phyloP scores from a whole-genome alignment of 352 stramenopile species.

The Thraustochytrium sp. region DNA sequence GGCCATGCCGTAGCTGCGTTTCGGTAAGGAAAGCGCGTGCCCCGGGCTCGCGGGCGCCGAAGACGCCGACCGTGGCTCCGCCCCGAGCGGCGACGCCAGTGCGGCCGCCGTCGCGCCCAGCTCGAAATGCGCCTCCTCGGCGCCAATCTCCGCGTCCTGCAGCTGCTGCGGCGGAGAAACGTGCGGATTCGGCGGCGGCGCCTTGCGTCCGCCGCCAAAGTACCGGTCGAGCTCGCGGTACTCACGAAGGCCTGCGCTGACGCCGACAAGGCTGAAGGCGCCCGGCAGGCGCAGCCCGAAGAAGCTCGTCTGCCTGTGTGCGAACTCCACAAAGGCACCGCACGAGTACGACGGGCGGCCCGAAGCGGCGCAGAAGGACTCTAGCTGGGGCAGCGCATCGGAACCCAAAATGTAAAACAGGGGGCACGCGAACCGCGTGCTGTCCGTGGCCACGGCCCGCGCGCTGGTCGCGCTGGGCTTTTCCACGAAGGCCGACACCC shows the following conservation, averaged over 20 bases:
- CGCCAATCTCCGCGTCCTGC: too few species aligned
- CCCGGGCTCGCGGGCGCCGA: background rate
- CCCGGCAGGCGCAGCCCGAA: constrained; percentile 40
- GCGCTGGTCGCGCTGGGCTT: background rate
- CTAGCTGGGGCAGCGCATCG: background rate
- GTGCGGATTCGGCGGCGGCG: too few species aligned
- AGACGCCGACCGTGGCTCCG: background rate
- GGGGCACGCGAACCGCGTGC: constrained; percentile 24
- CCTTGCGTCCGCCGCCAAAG: constrained; percentile 29
- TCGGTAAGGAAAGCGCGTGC: background rate
- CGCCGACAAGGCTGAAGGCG: constrained; percentile 38
- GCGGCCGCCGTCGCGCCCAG: too few species aligned
- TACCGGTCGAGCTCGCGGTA: constrained; percentile 36
- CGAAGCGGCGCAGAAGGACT: background rate
- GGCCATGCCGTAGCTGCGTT: constrained; percentile 1
- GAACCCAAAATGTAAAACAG: constrained; percentile 48
- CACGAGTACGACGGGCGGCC: background rate
- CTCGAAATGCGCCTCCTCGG: too few species aligned
- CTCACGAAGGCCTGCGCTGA: constrained; percentile 30
- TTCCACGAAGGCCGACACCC: constrained; percentile 36
- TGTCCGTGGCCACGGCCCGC: background rate
- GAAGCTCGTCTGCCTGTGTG: background rate
- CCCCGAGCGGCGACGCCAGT: too few species aligned
- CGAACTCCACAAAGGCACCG: constrained; percentile 11
- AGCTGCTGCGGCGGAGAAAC: too few species aligned